Percentiles rank a stretch among this genome's conserved stretches.
Evolutionary conservation across 805 yeast species (phyloP).

Genomic region (Wickerhamomyces chaumierensis): DNA sequence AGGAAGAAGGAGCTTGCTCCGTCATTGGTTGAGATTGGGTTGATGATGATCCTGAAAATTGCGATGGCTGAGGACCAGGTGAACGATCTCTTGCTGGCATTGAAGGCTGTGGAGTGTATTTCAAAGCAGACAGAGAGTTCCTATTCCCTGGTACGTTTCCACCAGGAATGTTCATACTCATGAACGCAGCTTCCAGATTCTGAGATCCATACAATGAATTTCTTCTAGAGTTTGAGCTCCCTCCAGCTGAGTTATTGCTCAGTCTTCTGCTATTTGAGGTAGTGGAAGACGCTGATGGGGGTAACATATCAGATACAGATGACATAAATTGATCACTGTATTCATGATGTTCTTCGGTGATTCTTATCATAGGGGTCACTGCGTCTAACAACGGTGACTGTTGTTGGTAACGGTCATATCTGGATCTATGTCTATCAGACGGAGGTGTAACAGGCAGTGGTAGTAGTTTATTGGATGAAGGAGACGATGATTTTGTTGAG

Average conservation of each 20-base stretch:
- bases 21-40: too few relatives aligned
- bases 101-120: conserved; percentile 16
- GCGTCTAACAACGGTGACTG: conserved; percentile 5
- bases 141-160: conserved; percentile 20
- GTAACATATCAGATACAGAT: conserved; percentile 10
- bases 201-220: conserved; percentile 4
- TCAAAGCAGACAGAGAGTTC: conserved; percentile 14
- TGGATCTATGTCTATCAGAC: conserved; percentile 10
- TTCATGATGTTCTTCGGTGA: conserved; percentile 11
- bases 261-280: conserved; percentile 7
- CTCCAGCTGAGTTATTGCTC: conserved; percentile 3
- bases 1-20: too few relatives aligned
- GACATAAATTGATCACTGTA: conserved; percentile 2
- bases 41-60: too few relatives aligned
- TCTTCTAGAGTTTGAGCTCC: conserved; percentile 6
- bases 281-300: conserved; percentile 9
- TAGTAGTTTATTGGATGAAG: neutral
- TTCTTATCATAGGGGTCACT: conserved; percentile 19
- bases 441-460: conserved; percentile 6
- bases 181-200: conserved; percentile 14
- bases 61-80: conserved; percentile 7
- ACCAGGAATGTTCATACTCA: conserved; percentile 14
- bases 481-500: neutral
- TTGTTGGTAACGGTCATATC: conserved; percentile 13
- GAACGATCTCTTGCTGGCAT: conserved; percentile 18